Evolutionary conservation across 2,329 filamentous ascomycete species (phyloP).

Genomic region (Raffaelea arxii): DNA sequence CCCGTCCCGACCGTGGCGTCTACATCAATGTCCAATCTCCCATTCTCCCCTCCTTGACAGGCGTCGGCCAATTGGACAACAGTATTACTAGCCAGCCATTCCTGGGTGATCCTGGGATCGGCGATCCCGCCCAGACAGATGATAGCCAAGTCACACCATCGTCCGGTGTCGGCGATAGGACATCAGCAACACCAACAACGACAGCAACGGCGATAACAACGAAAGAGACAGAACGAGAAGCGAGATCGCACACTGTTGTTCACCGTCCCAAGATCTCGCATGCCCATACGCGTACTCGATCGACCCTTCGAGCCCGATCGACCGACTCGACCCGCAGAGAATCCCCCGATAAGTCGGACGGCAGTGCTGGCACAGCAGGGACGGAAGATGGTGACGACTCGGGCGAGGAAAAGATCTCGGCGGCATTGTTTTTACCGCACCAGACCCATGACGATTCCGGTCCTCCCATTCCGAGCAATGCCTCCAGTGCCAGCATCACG

Average conservation of each 20-base stretch:
- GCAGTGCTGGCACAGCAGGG: conserved; percentile 24
- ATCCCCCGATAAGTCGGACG: conserved; percentile 23
- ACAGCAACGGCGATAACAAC: too few species aligned
- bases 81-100: too few species aligned
- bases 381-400: conserved; percentile 49
- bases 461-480: conserved; percentile 5
- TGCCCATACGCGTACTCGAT: too few species aligned
- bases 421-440: conserved; percentile 73
- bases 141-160: too few species aligned
- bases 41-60: conserved; percentile 1
- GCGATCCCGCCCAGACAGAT: too few species aligned
- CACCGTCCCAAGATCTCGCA: too few species aligned
- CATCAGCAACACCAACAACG: too few species aligned
- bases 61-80: not conserved
- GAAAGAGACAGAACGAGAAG: too few species aligned
- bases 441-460: conserved; percentile 40
- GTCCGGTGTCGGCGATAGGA: too few species aligned
- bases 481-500: conserved; percentile 1
- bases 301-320: too few species aligned
- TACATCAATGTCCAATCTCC: conserved; percentile 8
- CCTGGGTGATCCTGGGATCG: too few species aligned
- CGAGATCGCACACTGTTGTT: too few species aligned
- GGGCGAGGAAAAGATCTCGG: conserved; percentile 79
- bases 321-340: conserved; percentile 20
- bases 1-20: conserved; percentile 6